Evolutionary conservation across 2,329 filamentous ascomycete genomes (phyloP).

Genomic region (Simplicillium aogashimaense): DNA sequence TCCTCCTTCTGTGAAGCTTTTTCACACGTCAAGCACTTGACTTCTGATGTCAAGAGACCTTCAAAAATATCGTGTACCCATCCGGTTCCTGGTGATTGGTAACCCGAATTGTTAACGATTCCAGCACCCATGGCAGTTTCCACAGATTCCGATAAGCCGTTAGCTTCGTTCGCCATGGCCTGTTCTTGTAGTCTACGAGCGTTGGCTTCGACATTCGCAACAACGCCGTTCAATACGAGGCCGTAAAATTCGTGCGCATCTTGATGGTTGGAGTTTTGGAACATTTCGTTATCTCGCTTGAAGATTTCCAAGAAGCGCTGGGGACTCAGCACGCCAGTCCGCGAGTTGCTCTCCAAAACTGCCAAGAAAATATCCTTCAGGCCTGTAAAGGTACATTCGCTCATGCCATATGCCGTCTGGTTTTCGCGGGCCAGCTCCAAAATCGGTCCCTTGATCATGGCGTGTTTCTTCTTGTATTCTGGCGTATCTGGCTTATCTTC

Average conservation of each 20-base stretch:
- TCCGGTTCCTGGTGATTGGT: conserved; percentile 55
- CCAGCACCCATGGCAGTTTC: conserved; percentile 24
- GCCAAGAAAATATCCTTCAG: conserved; percentile 95
- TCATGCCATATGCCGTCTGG: conserved; percentile 74
- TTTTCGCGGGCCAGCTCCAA: conserved; percentile 79
- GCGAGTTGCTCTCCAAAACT: conserved; percentile 68
- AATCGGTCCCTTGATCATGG: conserved; percentile 78
- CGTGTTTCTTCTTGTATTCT: conserved; percentile 97
- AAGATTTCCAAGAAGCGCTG: conserved; percentile 90
- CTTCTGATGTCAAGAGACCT: conserved; percentile 89
- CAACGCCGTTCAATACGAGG: conserved; percentile 88
- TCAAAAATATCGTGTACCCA: conserved; percentile 99
- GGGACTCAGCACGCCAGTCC: conserved; percentile 85
- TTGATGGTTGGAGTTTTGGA: conserved; percentile 93
- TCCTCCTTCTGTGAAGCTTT: conserved; percentile 92
- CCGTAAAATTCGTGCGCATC: conserved; percentile 98
- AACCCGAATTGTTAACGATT: conserved; percentile 26
- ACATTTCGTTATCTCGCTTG: conserved; percentile 93
- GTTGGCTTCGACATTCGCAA: conserved; percentile 86
- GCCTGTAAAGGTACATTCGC: conserved; percentile 87
- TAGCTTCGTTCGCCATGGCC: conserved; percentile 27
- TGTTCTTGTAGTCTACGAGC: conserved; percentile 54
- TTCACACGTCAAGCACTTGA: conserved; percentile 91
- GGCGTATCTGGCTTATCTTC: conserved; percentile 93
- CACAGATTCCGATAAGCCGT: conserved; percentile 41